These are phyloP conservation scores for Aspergillus conjunctus DNA, from an alignment of 495 filamentous ascomycete genomes.

Conservation along the genomic window DNA sequence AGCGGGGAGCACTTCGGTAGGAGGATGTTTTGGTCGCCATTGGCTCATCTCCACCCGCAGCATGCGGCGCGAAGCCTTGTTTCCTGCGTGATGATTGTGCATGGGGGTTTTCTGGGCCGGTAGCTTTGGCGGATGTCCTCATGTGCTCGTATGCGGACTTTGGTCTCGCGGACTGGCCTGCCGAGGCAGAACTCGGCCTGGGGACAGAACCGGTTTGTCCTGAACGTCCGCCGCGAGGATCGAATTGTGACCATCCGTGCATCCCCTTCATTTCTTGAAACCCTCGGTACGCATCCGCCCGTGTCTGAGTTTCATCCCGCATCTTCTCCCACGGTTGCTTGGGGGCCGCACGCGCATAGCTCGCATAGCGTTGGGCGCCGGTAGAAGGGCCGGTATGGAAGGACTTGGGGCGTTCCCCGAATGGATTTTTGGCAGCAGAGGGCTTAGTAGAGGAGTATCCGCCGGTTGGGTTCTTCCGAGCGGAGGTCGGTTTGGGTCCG, in stretches of 20 bases:
- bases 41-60: conserved; percentile 58
- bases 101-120: conserved; percentile 34
- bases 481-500: conserved; percentile 33
- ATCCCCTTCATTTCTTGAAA: conserved; percentile 69
- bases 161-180: conserved; percentile 34
- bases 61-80: conserved; percentile 56
- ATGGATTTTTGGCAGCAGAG: conserved; percentile 31
- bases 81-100: conserved; percentile 51
- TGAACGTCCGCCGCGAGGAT: conserved; percentile 42
- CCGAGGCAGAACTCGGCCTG: conserved; percentile 37
- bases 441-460: conserved; percentile 34
- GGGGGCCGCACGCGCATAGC: conserved; percentile 49
- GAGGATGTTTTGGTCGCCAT: conserved; percentile 55
- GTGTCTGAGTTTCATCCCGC: conserved; percentile 56
- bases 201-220: conserved; percentile 29
- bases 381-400: conserved; percentile 48
- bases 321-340: conserved; percentile 42
- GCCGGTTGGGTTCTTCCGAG: conserved; percentile 34
- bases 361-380: conserved; percentile 58
- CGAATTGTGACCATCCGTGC: conserved; percentile 43
- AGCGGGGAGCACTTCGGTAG: conserved; percentile 46
- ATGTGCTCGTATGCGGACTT: conserved; percentile 52
- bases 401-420: conserved; percentile 30
- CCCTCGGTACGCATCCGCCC: conserved; percentile 61
- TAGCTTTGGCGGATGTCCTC: conserved; percentile 35